Percentiles rank a stretch among this genome's conserved stretches.
Conservation (phyloP, 1,139 yeast species). For the Sugiyamaella grinbergsii region DNA sequence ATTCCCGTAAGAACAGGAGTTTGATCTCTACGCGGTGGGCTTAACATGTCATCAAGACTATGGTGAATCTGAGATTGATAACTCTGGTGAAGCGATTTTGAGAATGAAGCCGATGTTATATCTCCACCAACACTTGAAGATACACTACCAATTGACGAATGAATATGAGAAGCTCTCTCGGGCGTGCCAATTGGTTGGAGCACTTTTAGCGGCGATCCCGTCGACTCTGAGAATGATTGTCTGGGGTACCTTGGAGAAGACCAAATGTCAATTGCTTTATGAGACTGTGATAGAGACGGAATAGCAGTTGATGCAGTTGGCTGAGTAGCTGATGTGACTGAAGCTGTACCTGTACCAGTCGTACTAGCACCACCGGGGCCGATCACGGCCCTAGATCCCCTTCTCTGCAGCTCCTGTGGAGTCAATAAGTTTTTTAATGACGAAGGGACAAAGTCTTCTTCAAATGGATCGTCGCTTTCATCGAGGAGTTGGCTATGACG, state of each 20-base stretch:
- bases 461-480: constrained; percentile 53
- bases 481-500: constrained; percentile 26
- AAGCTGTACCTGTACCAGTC: background rate
- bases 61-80: constrained; percentile 2
- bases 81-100: constrained; percentile 10
- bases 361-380: constrained; percentile 34
- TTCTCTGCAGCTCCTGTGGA: constrained; percentile 70
- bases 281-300: constrained; percentile 12
- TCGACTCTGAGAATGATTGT: constrained; percentile 21
- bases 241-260: constrained; percentile 20
- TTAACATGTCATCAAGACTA: constrained; percentile 13
- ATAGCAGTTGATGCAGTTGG: background rate
- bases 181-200: constrained; percentile 28
- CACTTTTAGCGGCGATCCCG: constrained; percentile 19
- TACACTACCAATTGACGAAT: constrained; percentile 7
- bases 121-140: constrained; percentile 2
- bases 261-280: constrained; percentile 20
- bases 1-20: constrained; percentile 8
- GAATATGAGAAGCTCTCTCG: constrained; percentile 19
- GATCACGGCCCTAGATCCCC: constrained; percentile 54
- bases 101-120: constrained; percentile 3
- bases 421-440: constrained; percentile 72
- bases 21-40: constrained; percentile 15
- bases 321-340: constrained; percentile 4
- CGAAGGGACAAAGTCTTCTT: constrained; percentile 78